phyloP scores from a whole-genome alignment of 768 basidiomycete species.

The Rubroboletus satanas region DNA sequence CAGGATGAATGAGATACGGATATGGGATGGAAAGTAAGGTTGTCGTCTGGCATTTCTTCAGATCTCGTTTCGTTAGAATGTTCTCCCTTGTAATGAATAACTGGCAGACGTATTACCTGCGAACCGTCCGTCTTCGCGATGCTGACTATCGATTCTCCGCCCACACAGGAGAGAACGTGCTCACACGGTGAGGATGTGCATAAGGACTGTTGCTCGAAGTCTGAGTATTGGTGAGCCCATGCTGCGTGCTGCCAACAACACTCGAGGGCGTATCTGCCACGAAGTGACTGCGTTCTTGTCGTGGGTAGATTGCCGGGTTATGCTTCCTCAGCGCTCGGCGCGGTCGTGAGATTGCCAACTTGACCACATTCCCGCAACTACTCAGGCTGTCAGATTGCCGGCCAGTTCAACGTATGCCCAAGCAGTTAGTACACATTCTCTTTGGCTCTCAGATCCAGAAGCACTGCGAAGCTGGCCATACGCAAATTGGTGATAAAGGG shows the following conservation, averaged over 20 bases:
- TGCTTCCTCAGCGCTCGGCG: background rate
- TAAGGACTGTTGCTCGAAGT: background rate
- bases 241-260: background rate
- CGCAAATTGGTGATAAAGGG: constrained; percentile 24
- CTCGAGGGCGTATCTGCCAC: background rate
- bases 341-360: constrained; percentile 7
- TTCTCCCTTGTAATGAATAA: constrained; percentile 10
- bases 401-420: background rate
- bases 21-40: constrained; percentile 1
- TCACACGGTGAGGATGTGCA: background rate
- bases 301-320: constrained; percentile 17
- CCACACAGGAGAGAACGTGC: constrained; percentile 8
- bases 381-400: background rate
- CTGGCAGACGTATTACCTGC: constrained; percentile 14
- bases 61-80: constrained; percentile 12
- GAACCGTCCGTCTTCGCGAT: constrained; percentile 13
- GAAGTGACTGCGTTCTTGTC: constrained; percentile 7
- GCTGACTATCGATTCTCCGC: constrained; percentile 20
- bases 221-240: background rate
- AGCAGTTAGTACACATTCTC: background rate
- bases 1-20: background rate
- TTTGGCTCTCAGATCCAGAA: constrained; percentile 18
- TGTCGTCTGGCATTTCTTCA: background rate
- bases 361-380: background rate
- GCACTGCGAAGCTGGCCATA: constrained; percentile 12